These are phyloP conservation scores for Pseudocercospora fijiensis DNA, from an alignment of 2,329 filamentous ascomycete species.

Conservation along the genomic window DNA sequence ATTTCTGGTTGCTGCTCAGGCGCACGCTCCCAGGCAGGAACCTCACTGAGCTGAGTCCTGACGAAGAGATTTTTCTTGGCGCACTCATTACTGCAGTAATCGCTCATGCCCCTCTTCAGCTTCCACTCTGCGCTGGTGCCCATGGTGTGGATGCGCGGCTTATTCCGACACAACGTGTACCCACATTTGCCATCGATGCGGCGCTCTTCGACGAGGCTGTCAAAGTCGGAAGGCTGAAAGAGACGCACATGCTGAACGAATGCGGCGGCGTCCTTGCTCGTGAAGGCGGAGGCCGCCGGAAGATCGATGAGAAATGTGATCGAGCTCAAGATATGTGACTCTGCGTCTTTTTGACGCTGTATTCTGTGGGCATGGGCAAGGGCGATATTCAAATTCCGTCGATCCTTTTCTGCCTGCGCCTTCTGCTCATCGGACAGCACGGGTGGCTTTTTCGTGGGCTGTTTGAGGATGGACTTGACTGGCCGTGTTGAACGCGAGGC, in stretches of 20 bases:
- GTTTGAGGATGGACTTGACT: slow-evolving; percentile 51
- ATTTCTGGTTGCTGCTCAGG: slow-evolving; percentile 46
- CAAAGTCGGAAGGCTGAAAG: slow-evolving; percentile 87
- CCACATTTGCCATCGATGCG: slow-evolving; percentile 81
- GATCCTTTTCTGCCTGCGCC: slow-evolving; percentile 38
- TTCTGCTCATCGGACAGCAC: slow-evolving; percentile 28
- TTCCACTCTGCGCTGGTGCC: slow-evolving; percentile 62
- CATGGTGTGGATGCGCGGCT: slow-evolving; percentile 51
- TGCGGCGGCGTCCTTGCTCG: slow-evolving; percentile 58
- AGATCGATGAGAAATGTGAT: slow-evolving; percentile 70
- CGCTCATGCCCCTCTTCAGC: slow-evolving; percentile 71
- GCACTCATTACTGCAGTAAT: slow-evolving; percentile 83
- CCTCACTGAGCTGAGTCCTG: slow-evolving; percentile 81
- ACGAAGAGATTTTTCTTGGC: slow-evolving; percentile 78
- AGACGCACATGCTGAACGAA: slow-evolving; percentile 67
- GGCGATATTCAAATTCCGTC: slow-evolving; percentile 62
- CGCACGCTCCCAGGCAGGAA: slow-evolving; percentile 78
- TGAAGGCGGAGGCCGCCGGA: slow-evolving; percentile 50
- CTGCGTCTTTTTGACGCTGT: slow-evolving; percentile 76
- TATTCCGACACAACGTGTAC: slow-evolving; percentile 72
- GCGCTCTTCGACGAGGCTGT: slow-evolving; percentile 82
- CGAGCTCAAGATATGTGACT: slow-evolving; percentile 69
- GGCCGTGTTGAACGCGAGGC: slow-evolving; percentile 29
- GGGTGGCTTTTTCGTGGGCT: slow-evolving; percentile 34
- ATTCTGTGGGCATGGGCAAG: slow-evolving; percentile 79